Conservation (phyloP, 192 early-diverging fungal species). For the Anaeromyces robustus region DNA sequence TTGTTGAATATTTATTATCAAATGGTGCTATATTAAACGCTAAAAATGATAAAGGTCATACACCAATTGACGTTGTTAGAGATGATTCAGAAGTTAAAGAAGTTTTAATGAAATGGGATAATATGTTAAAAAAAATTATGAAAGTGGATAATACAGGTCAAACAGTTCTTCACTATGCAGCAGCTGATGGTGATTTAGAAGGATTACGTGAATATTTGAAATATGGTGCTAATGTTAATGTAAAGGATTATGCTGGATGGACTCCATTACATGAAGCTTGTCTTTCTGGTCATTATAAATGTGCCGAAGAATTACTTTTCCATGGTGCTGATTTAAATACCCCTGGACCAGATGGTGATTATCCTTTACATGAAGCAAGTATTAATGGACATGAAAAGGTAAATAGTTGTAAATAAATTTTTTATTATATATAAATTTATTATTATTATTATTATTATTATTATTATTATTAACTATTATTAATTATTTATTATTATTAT, state of each 20-base stretch:
- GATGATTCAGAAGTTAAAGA: constrained; percentile 14
- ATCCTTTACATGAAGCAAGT: constrained; percentile 27
- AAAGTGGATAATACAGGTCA: constrained; percentile 14
- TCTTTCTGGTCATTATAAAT: constrained; percentile 10
- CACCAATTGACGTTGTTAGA: constrained; percentile 19
- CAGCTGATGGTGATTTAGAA: constrained; percentile 14
- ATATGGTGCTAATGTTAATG: constrained; percentile 29
- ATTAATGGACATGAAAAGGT: constrained; percentile 5
- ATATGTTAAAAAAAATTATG: constrained; percentile 14
- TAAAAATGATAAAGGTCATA: constrained; percentile 22
- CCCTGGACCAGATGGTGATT: constrained; percentile 4
- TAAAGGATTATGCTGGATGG: constrained; percentile 17
- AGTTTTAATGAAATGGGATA: constrained; percentile 18
- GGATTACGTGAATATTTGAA: constrained; percentile 8
- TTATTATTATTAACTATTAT: too few relatives aligned
- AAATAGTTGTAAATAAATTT: not conserved
- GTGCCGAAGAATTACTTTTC: constrained; percentile 16
- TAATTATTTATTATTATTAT: not conserved
- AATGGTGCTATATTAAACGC: constrained; percentile 24
- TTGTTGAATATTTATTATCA: constrained; percentile 24
- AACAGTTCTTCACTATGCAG: constrained; percentile 22
- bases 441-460: too few relatives aligned
- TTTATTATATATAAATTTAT: too few relatives aligned
- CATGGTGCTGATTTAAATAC: constrained; percentile 27
- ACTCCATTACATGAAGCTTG: constrained; percentile 32